Conservation (phyloP, 345 rosid genomes). For the Eucalyptus globulus region DNA sequence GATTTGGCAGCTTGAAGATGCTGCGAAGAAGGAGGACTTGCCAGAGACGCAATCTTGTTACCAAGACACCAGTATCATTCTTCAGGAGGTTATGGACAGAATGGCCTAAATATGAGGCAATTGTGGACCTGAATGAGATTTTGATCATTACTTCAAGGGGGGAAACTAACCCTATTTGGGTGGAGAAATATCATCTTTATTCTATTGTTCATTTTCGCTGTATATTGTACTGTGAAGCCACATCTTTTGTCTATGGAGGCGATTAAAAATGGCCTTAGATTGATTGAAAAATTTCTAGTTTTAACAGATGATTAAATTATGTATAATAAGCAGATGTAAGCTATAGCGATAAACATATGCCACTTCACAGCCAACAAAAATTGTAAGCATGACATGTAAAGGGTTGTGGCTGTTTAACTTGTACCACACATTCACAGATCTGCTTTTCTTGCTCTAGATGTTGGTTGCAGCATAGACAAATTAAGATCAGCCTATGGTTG, state of each 20-base stretch:
- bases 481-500: neutral
- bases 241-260: neutral
- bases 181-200: neutral
- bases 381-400: neutral
- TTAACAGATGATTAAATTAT: neutral
- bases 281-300: neutral
- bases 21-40: slow-evolving; percentile 42
- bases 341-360: no score
- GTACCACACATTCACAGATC: neutral
- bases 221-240: neutral
- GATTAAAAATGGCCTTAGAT: neutral
- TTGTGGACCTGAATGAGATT: neutral
- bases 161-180: neutral
- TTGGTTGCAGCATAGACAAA: neutral
- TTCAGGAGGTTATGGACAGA: slow-evolving; percentile 58
- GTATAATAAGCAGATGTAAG: no score
- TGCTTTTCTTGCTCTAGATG: neutral
- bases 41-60: slow-evolving; percentile 38
- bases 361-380: neutral
- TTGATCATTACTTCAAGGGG: neutral
- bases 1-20: slow-evolving; percentile 52
- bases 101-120: slow-evolving; percentile 14
- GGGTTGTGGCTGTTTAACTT: neutral
- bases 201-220: neutral
- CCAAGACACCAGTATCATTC: slow-evolving; percentile 39